Evolutionary conservation across 2,329 filamentous ascomycete genomes (phyloP).

Genomic region (Hirsutella minnesotensis): DNA sequence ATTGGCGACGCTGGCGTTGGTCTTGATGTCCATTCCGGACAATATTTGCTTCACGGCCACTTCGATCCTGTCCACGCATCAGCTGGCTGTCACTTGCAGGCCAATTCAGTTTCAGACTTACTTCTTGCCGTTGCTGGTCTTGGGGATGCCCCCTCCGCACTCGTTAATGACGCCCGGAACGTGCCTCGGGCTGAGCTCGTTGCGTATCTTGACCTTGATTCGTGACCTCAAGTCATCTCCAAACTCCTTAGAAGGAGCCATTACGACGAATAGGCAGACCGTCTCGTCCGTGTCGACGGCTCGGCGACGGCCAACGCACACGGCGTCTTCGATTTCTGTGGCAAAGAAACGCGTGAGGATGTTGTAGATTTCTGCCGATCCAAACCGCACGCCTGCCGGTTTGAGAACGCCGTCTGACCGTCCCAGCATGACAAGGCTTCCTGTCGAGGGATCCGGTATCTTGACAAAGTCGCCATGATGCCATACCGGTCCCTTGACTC

Average conservation of each 20-base stretch:
- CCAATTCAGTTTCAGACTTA: slow-evolving; percentile 27
- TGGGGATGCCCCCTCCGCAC: slow-evolving; percentile 70
- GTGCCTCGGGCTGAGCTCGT: slow-evolving; percentile 77
- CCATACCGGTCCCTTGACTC: slow-evolving; percentile 48
- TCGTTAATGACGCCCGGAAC: slow-evolving; percentile 76
- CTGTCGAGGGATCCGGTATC: slow-evolving; percentile 52
- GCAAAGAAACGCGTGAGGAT: slow-evolving; percentile 77
- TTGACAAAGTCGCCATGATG: slow-evolving; percentile 89
- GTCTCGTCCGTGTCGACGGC: slow-evolving; percentile 68
- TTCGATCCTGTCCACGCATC: slow-evolving; percentile 54
- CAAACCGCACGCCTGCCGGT: slow-evolving; percentile 82
- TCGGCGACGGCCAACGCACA: slow-evolving; percentile 72
- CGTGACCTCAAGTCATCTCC: slow-evolving; percentile 44
- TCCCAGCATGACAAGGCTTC: slow-evolving; percentile 81
- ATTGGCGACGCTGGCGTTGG: slow-evolving; percentile 88
- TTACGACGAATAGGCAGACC: slow-evolving; percentile 79
- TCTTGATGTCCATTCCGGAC: slow-evolving; percentile 76
- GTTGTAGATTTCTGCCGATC: slow-evolving; percentile 92
- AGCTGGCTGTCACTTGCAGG: slow-evolving; percentile 1
- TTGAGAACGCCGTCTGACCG: slow-evolving; percentile 89
- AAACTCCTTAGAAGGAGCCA: slow-evolving; percentile 48
- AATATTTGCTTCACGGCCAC: slow-evolving; percentile 94
- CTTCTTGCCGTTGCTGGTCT: slow-evolving; percentile 95
- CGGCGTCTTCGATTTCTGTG: slow-evolving; percentile 65
- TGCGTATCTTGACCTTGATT: slow-evolving; percentile 59